A percentile compares a stretch with the other conserved stretches of the same genome.
Conservation (phyloP, 768 basidiomycete species). For the Lactifluus echinatus region DNA sequence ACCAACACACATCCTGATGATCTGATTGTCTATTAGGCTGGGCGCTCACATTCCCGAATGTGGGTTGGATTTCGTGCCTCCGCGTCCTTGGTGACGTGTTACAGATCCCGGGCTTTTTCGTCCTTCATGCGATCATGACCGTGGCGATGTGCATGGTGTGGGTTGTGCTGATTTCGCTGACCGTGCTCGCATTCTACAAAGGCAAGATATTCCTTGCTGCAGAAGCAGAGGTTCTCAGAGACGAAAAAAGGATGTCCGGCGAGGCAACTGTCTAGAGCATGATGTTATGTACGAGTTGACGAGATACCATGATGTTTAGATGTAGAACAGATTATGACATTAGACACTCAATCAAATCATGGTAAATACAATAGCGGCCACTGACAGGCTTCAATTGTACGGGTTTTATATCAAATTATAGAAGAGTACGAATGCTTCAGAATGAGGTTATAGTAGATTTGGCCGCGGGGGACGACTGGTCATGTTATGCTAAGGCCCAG, state of each 20-base stretch:
- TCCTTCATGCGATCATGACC: conserved; percentile 34
- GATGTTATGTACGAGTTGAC: neutral
- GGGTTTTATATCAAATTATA: too few relatives aligned
- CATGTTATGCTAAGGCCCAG: too few relatives aligned
- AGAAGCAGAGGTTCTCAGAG: conserved; percentile 36
- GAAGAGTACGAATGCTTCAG: too few relatives aligned
- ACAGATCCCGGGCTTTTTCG: conserved; percentile 31
- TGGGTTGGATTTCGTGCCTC: conserved; percentile 39
- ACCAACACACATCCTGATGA: neutral
- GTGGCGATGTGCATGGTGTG: conserved; percentile 34
- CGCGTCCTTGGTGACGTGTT: conserved; percentile 37
- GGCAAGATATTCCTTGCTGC: conserved; percentile 38
- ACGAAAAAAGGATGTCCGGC: conserved; percentile 14
- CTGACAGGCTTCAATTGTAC: too few relatives aligned
- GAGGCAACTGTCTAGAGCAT: neutral
- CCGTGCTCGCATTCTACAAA: conserved; percentile 33
- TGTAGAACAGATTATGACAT: too few relatives aligned
- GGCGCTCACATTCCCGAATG: conserved; percentile 42
- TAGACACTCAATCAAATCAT: neutral
- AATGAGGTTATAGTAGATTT: too few relatives aligned
- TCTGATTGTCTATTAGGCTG: conserved; percentile 26
- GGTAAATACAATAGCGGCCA: too few relatives aligned
- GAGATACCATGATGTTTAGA: neutral
- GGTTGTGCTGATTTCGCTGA: conserved; percentile 35
- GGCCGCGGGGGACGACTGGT: too few relatives aligned